Evolutionary conservation across 2,329 filamentous ascomycete genomes (phyloP).

Genomic region (Colletotrichum costaricense): DNA sequence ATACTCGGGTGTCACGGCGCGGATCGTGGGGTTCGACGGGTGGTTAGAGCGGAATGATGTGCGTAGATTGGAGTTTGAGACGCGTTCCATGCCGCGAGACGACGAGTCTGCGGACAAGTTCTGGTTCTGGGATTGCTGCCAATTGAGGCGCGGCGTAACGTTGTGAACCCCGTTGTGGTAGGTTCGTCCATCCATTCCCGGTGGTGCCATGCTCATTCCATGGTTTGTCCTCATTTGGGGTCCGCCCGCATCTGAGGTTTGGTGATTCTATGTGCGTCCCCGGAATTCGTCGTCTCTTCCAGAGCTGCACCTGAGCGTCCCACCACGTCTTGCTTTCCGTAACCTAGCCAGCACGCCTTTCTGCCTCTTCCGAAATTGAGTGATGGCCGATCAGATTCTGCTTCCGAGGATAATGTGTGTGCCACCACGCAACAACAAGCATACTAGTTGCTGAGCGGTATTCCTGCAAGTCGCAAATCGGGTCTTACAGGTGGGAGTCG

Average conservation of each 20-base stretch:
- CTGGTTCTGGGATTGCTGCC: constrained; percentile 43
- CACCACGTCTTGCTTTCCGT: constrained; percentile 26
- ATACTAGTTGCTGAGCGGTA: constrained; percentile 23
- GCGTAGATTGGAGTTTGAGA: constrained; percentile 48
- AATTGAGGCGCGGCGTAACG: constrained; percentile 47
- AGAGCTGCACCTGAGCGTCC: constrained; percentile 15
- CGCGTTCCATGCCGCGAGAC: constrained; percentile 45
- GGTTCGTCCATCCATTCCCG: constrained; percentile 58
- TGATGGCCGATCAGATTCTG: constrained; percentile 2
- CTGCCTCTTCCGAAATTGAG: not conserved
- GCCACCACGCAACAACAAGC: constrained; percentile 27
- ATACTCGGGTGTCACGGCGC: constrained; percentile 74
- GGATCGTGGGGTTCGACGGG: constrained; percentile 60
- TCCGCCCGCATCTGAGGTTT: constrained; percentile 30
- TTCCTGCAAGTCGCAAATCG: constrained; percentile 6
- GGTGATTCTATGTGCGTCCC: constrained; percentile 4
- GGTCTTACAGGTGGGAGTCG: constrained; percentile 5
- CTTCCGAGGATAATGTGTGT: constrained; percentile 14
- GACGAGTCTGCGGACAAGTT: constrained; percentile 34
- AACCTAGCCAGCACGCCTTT: constrained; percentile 23
- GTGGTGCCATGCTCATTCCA: constrained; percentile 58
- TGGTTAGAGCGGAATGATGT: constrained; percentile 47
- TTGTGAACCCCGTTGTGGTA: constrained; percentile 50
- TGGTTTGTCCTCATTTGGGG: constrained; percentile 51
- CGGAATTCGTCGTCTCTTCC: constrained; percentile 5